Evolutionary conservation across 768 basidiomycete species (phyloP).

Genomic region (Leucosporidium scottii): DNA sequence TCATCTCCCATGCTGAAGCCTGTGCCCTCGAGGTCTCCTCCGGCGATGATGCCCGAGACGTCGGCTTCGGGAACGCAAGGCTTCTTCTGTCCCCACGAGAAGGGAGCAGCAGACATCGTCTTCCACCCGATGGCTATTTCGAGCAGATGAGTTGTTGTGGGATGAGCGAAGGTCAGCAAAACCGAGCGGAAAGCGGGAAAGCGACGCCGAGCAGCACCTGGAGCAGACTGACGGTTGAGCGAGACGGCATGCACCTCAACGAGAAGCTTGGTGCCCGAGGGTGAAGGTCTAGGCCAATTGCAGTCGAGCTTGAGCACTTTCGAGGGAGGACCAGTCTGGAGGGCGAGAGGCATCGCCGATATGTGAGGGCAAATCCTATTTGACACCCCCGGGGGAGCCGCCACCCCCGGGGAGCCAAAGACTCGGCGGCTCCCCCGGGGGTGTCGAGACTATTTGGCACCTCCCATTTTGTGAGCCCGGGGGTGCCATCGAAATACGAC

Average conservation of each 20-base stretch:
- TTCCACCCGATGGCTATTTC: constrained; percentile 48
- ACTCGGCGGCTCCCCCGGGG: too few relatives aligned
- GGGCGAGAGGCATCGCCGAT: too few relatives aligned
- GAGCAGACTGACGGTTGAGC: constrained; percentile 51
- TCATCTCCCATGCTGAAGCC: constrained; percentile 56
- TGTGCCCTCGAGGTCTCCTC: constrained; percentile 48
- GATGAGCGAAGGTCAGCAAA: too few relatives aligned
- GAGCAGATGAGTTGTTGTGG: too few relatives aligned
- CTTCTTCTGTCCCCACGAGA: constrained; percentile 45
- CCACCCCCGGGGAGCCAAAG: too few relatives aligned
- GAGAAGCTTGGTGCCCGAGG: constrained; percentile 48
- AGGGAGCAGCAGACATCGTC: constrained; percentile 51
- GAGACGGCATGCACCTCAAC: constrained; percentile 54
- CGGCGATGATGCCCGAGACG: constrained; percentile 57
- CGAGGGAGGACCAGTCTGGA: constrained; percentile 38
- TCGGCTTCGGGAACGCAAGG: constrained; percentile 59
- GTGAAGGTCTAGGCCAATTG: constrained; percentile 42
- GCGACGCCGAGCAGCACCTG: neutral
- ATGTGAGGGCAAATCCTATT: too few relatives aligned
- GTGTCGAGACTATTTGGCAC: too few relatives aligned
- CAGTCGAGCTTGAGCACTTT: constrained; percentile 40
- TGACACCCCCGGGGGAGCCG: too few relatives aligned
- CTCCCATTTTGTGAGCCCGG: too few relatives aligned
- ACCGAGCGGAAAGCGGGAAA: constrained; percentile 44
- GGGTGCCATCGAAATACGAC: too few relatives aligned